Percentiles rank a stretch among this genome's conserved stretches.
phyloP scores from a whole-genome alignment of 148 eudicot species.

The Fallopia convolvulus region DNA sequence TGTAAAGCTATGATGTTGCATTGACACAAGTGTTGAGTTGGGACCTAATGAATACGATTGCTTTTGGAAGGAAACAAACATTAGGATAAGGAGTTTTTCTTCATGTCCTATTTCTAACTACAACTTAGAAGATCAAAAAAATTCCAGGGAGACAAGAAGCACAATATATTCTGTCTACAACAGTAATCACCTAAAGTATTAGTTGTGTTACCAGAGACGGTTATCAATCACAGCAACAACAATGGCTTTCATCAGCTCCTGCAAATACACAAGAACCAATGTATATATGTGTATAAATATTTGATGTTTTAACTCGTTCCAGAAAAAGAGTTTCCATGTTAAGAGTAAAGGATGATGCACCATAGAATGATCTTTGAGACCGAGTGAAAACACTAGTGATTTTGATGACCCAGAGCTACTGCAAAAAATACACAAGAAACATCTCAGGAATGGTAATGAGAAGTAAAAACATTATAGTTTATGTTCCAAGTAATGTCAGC shows the following conservation, averaged over 20 bases:
- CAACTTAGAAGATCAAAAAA: neutral
- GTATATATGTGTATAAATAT: neutral
- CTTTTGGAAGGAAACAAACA: too few relatives aligned
- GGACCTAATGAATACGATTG: too few relatives aligned
- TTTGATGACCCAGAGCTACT: slow-evolving; percentile 63
- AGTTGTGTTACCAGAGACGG: slow-evolving; percentile 43
- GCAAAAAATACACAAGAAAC: slow-evolving; percentile 15
- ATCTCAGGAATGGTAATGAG: neutral
- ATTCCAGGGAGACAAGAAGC: neutral
- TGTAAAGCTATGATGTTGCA: too few relatives aligned
- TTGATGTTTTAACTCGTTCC: neutral
- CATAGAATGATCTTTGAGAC: slow-evolving; percentile 77
- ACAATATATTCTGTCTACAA: neutral
- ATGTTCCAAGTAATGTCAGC: neutral
- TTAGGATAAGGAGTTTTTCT: neutral
- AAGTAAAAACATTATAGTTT: neutral
- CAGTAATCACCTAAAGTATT: neutral
- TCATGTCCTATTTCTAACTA: neutral
- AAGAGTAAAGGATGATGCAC: slow-evolving; percentile 26
- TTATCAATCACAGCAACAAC: slow-evolving; percentile 54
- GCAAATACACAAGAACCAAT: slow-evolving; percentile 17
- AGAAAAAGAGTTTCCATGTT: neutral
- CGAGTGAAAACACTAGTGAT: slow-evolving; percentile 70
- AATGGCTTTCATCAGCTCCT: slow-evolving; percentile 65
- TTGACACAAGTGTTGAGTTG: too few relatives aligned